Conservation (phyloP, 495 filamentous ascomycete species). For the Saxispiralis lemnorum region DNA sequence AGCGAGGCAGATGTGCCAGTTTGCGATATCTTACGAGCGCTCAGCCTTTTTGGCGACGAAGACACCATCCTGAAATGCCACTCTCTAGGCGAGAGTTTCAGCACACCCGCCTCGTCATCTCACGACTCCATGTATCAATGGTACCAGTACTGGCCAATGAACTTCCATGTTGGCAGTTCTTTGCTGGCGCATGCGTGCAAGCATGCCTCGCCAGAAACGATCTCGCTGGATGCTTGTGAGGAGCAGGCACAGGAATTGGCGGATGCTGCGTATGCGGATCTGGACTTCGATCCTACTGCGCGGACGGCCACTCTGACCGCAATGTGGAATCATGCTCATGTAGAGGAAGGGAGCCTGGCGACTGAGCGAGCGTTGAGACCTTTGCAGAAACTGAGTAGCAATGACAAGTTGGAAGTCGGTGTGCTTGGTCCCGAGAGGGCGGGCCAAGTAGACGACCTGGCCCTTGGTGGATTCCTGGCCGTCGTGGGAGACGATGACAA, state of each 20-base stretch:
- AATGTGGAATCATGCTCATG: conserved; percentile 31
- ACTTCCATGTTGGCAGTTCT: too few relatives aligned
- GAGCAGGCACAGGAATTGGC: conserved; percentile 22
- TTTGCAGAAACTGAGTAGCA: conserved; percentile 25
- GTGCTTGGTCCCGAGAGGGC: conserved; percentile 53
- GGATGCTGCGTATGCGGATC: conserved; percentile 48
- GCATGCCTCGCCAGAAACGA: too few relatives aligned
- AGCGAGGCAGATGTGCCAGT: conserved; percentile 23
- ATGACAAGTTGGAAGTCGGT: conserved; percentile 55
- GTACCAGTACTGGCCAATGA: conserved; percentile 26
- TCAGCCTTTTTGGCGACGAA: conserved; percentile 33
- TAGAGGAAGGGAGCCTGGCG: conserved; percentile 30
- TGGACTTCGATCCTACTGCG: conserved; percentile 60
- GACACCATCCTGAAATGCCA: conserved; percentile 24
- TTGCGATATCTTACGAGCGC: conserved; percentile 41
- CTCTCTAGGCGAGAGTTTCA: conserved; percentile 40
- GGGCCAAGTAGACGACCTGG: conserved; percentile 50
- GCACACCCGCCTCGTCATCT: conserved; percentile 42
- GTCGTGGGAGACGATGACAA: conserved; percentile 59
- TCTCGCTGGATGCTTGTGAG: conserved; percentile 25
- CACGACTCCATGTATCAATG: conserved; percentile 52
- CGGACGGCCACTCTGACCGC: conserved; percentile 44
- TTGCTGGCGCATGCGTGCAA: too few relatives aligned
- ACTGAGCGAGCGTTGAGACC: too few relatives aligned
- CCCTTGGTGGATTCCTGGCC: conserved; percentile 59